Base-by-base conservation (phyloP, 306 rosid genomes). In the Castanea crenata region DNA sequence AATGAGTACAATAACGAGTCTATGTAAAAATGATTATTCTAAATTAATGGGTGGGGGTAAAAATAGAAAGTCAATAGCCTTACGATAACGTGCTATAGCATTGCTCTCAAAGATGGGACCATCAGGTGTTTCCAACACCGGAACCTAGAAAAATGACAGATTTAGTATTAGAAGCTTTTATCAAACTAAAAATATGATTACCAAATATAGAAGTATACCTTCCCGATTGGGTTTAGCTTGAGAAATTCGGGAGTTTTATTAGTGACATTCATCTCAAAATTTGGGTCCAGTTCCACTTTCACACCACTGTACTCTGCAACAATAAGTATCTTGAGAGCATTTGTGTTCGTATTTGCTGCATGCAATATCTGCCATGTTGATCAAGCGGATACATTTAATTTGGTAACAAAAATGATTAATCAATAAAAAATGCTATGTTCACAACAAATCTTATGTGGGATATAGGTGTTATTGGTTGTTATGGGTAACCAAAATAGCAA, bases 101-200 rank as follows among this genome's bases (percentile, higher is more conserved):
- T 93, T 93, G 79, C 98, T 93, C 87, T 93, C 95, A 21, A 91
- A 93, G n/a, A 93, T 57, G 1, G 93, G 71, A 56, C 97, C 98
- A 62, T 93, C 92, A 0, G 93, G 90, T 18, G 97, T 93, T 81
- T 88, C 87, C 85, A 93, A 59, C 23, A 91, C 97, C 4, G 98
- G 97, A 77, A 89, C 80, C 98, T 93, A 84, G 16, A 38, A 38
- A 5, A 38, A 38, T 8, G 46, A 38, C 46, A 31, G 34, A 31
- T 31, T 38, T 5, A 38, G 10, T 38, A 1, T 8, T 38, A 38
- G 34, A 31, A 31, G 34, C 34, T 31, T 38, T 8, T 5, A 6
- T 1, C 44, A 38, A 10, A 38, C 44, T 31, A 5, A 38, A 7
- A 44, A 71, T 25, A 23, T 46, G 15, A 10, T 32, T 29, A 57